Evolutionary conservation across 2,329 filamentous ascomycete genomes (phyloP).

Genomic region (Nigrospora oryzae): DNA sequence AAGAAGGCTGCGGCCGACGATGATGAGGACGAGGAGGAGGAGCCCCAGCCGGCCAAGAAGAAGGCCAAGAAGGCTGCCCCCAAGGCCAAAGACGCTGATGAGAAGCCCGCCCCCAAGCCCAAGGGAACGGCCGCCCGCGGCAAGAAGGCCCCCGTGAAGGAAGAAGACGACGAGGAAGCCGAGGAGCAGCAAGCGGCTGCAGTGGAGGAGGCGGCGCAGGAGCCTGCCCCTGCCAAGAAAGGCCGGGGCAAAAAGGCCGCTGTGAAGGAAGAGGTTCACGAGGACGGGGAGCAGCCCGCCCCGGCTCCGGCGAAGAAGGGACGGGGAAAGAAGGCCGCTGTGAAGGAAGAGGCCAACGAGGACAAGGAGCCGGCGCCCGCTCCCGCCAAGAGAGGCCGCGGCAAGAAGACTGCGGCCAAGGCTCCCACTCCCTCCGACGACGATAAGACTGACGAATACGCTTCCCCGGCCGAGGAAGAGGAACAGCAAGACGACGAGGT

Average conservation of each 20-base stretch:
- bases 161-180: constrained; percentile 15
- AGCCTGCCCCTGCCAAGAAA: constrained; percentile 20
- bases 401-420: constrained; percentile 23
- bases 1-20: constrained; percentile 21
- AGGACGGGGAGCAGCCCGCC: constrained; percentile 15
- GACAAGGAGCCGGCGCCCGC: constrained; percentile 14
- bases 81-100: constrained; percentile 15
- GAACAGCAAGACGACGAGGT: constrained; percentile 6
- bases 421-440: constrained; percentile 11
- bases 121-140: constrained; percentile 12
- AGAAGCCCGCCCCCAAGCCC: constrained; percentile 12
- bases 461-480: constrained; percentile 1
- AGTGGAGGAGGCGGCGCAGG: constrained; percentile 12
- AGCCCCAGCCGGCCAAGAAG: constrained; percentile 26
- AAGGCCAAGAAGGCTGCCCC: constrained; percentile 22
- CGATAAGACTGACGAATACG: neutral
- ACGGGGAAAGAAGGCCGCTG: constrained; percentile 10
- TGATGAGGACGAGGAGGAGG: constrained; percentile 19
- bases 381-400: constrained; percentile 9
- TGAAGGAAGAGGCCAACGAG: constrained; percentile 15
- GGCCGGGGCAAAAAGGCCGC: constrained; percentile 15
- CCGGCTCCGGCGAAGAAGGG: constrained; percentile 19
- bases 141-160: constrained; percentile 17
- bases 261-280: constrained; percentile 14
- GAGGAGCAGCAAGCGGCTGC: constrained; percentile 14